Evolutionary conservation across 2,329 filamentous ascomycete species (phyloP).

Genomic region (Cryphonectria nitschkei): DNA sequence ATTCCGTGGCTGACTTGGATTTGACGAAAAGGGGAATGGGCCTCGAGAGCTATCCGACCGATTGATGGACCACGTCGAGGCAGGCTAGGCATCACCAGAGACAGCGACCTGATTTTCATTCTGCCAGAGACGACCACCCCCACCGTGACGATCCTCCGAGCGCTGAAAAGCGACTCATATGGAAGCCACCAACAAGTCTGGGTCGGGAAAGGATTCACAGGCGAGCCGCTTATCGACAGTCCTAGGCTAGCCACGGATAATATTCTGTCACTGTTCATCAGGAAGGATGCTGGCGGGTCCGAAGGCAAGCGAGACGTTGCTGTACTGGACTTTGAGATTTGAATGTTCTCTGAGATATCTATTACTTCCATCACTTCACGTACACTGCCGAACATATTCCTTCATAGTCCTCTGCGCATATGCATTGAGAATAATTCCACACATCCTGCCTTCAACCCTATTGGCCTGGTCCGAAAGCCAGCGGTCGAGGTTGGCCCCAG

Average conservation of each 20-base stretch:
- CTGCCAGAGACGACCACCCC: slow-evolving; percentile 40
- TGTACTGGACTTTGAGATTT: slow-evolving; percentile 41
- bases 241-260: slow-evolving; percentile 41
- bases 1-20: not conserved
- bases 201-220: slow-evolving; percentile 40
- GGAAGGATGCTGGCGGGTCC: slow-evolving; percentile 28
- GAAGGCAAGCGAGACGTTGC: slow-evolving; percentile 35
- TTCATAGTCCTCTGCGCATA: not conserved
- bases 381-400: not conserved
- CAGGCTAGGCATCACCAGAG: slow-evolving; percentile 40
- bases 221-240: slow-evolving; percentile 45
- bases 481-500: slow-evolving; percentile 33
- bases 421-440: not conserved
- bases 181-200: slow-evolving; percentile 42
- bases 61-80: slow-evolving; percentile 41
- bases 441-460: not conserved
- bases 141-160: slow-evolving; percentile 39
- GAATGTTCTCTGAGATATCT: not conserved
- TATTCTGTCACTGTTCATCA: slow-evolving; percentile 42
- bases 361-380: not conserved
- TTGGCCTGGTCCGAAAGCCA: slow-evolving; percentile 29
- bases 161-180: slow-evolving; percentile 37
- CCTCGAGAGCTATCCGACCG: slow-evolving; percentile 37
- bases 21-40: slow-evolving; percentile 38
- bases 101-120: slow-evolving; percentile 43